Percentiles rank a stretch among this genome's conserved stretches.
phyloP scores from a whole-genome alignment of 306 rosid genomes.

The Corylus heterophylla region DNA sequence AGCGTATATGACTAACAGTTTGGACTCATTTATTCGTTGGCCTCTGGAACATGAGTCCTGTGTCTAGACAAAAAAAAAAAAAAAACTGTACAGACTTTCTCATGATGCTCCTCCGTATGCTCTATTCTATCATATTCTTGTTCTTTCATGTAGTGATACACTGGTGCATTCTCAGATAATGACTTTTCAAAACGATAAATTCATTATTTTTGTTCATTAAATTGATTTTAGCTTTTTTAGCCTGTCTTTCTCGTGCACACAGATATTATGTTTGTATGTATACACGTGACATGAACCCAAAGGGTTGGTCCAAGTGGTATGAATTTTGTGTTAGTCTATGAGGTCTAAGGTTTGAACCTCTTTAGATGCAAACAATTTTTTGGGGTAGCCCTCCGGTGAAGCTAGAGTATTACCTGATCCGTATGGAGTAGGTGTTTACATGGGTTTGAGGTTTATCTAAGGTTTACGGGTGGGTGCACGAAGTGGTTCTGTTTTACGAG shows the following conservation, averaged over 20 bases:
- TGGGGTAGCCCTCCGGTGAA: too few species aligned
- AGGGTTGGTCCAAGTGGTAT: too few species aligned
- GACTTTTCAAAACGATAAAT: not conserved
- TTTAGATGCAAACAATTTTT: too few species aligned
- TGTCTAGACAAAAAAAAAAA: constrained; percentile 46
- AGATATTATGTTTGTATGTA: not conserved
- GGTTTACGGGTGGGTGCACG: too few species aligned
- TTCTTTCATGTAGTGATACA: constrained; percentile 21
- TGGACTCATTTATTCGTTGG: constrained; percentile 57
- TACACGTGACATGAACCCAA: too few species aligned
- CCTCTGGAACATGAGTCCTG: constrained; percentile 50
- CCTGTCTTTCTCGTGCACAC: not conserved
- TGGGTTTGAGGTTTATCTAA: too few species aligned
- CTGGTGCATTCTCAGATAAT: not conserved
- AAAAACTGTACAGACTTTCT: constrained; percentile 63
- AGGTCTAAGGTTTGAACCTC: too few species aligned
- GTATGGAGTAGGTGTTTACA: too few species aligned
- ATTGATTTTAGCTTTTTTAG: not conserved
- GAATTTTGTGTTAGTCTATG: too few species aligned
- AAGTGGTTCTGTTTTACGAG: too few species aligned
- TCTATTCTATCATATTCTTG: constrained; percentile 35
- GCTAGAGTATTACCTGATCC: too few species aligned
- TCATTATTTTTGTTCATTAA: not conserved
- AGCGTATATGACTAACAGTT: constrained; percentile 55
- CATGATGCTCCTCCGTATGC: constrained; percentile 24